Evolutionary conservation across 2,329 filamentous ascomycete species (phyloP).

Genomic region (Penicillium sp.): DNA sequence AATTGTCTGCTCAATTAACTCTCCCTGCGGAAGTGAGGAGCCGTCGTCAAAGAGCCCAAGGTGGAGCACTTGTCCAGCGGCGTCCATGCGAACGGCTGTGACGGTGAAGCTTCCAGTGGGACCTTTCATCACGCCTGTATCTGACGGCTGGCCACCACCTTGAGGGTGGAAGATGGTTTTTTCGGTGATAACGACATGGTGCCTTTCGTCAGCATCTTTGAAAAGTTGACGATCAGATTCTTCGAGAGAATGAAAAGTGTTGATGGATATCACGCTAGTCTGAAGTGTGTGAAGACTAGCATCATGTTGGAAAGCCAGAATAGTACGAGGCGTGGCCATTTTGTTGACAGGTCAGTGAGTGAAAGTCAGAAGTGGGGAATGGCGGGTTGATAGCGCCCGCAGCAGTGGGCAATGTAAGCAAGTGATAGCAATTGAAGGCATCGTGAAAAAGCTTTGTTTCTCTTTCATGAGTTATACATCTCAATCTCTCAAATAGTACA

Average conservation of each 20-base stretch:
- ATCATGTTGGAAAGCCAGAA: constrained; percentile 40
- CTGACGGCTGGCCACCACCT: constrained; percentile 73
- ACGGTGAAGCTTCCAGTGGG: constrained; percentile 53
- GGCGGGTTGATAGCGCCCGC: not conserved
- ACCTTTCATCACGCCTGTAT: constrained; percentile 60
- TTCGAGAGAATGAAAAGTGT: constrained; percentile 54
- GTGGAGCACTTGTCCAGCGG: constrained; percentile 64
- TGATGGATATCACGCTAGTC: constrained; percentile 51
- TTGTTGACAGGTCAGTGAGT: not conserved
- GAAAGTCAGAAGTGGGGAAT: not conserved
- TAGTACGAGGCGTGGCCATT: constrained; percentile 13
- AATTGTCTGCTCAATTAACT: constrained; percentile 58
- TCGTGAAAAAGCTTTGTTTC: too few relatives aligned
- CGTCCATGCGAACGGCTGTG: constrained; percentile 57
- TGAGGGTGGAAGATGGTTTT: constrained; percentile 76
- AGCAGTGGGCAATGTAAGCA: not conserved
- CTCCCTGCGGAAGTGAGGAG: constrained; percentile 29
- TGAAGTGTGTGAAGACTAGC: constrained; percentile 45
- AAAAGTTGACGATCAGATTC: constrained; percentile 58
- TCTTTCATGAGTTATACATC: too few relatives aligned
- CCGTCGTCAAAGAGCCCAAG: constrained; percentile 58
- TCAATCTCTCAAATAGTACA: too few relatives aligned
- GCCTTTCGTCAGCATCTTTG: constrained; percentile 56
- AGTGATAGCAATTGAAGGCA: too few relatives aligned
- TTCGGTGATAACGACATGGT: constrained; percentile 62